Evolutionary conservation across 768 basidiomycete species (phyloP).

Genomic region (Rhodotorula toruloides): DNA sequence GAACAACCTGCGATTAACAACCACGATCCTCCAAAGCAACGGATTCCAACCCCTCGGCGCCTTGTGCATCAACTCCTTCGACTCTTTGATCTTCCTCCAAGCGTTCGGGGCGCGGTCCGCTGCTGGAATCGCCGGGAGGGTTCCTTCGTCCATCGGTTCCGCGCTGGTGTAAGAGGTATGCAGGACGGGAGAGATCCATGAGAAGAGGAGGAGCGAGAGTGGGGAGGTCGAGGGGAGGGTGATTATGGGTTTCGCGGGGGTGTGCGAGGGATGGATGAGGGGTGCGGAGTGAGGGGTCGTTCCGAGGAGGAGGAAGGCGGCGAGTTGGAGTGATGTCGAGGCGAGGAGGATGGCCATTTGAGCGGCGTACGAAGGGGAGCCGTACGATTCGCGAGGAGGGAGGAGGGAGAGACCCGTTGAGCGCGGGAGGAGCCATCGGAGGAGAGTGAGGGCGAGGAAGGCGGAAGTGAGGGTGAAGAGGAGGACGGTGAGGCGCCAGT

Average conservation of each 20-base stretch:
- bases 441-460: conserved; percentile 8
- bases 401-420: conserved; percentile 15
- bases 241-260: not conserved
- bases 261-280: not conserved
- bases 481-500: conserved; percentile 32
- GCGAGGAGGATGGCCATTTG: conserved; percentile 7
- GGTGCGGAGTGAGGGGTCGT: conserved; percentile 24
- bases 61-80: not conserved
- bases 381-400: not conserved
- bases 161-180: not conserved
- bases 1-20: conserved; percentile 25
- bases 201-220: conserved; percentile 29
- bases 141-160: conserved; percentile 13
- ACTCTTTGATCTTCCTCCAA: conserved; percentile 21
- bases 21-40: conserved; percentile 30
- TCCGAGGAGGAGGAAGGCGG: conserved; percentile 8
- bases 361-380: not conserved
- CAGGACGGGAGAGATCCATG: conserved; percentile 31
- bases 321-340: not conserved
- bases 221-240: conserved; percentile 17
- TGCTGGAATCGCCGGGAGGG: conserved; percentile 12
- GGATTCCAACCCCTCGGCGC: conserved; percentile 20
- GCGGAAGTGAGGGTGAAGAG: conserved; percentile 11
- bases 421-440: conserved; percentile 33
- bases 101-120: conserved; percentile 25